A percentile compares a stretch with the other conserved stretches of the same genome.
Evolutionary conservation across 2,329 filamentous ascomycete genomes (phyloP).

Genomic region (Clarireedia sp.): DNA sequence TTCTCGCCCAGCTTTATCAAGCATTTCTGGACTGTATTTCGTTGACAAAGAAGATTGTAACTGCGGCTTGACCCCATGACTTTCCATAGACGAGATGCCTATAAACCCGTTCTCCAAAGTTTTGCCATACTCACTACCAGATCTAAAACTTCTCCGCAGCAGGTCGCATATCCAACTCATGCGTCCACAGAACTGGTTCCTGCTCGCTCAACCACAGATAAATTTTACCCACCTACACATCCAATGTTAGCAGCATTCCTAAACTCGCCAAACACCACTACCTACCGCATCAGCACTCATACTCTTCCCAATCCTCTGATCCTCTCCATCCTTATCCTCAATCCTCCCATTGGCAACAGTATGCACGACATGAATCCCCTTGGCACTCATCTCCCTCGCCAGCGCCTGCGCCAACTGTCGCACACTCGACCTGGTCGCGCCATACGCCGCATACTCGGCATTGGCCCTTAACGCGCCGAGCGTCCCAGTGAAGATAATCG

Average conservation of each 20-base stretch:
- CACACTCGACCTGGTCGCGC: conserved; percentile 36
- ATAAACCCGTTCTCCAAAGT: background rate
- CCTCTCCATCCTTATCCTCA: conserved; percentile 41
- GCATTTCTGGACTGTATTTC: no score
- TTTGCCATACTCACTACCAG: background rate
- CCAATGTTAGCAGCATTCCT: background rate
- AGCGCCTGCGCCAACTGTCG: conserved; percentile 48
- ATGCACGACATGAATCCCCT: conserved; percentile 51
- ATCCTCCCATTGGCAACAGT: conserved; percentile 49
- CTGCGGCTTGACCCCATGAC: no score
- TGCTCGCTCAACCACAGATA: conserved; percentile 43
- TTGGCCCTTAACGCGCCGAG: conserved; percentile 46
- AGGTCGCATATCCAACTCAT: conserved; percentile 44
- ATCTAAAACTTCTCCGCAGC: conserved; percentile 39
- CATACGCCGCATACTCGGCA: conserved; percentile 46
- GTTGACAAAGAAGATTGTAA: no score
- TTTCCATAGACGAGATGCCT: no score
- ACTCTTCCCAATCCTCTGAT: conserved; percentile 39
- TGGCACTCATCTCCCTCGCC: conserved; percentile 48
- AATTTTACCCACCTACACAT: conserved; percentile 35
- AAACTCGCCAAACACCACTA: background rate
- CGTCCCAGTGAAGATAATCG: conserved; percentile 49
- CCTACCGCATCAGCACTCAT: conserved; percentile 49
- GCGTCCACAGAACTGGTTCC: conserved; percentile 35
- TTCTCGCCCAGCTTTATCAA: no score